Conservation (phyloP, 1,284 basidiomycete genomes). For the Moesziomyces antarcticus region DNA sequence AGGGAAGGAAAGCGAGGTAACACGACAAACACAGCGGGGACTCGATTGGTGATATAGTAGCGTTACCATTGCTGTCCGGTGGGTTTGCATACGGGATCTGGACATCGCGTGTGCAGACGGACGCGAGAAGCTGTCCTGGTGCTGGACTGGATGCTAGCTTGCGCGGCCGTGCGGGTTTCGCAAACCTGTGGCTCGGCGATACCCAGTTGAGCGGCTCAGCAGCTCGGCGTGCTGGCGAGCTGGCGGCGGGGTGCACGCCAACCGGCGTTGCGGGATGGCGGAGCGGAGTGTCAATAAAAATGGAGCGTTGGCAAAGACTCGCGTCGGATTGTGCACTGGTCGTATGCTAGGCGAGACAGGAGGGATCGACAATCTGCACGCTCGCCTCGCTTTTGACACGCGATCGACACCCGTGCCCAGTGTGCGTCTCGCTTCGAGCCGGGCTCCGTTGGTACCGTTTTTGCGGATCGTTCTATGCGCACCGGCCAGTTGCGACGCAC, state of each 20-base stretch:
- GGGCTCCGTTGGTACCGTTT: too few species aligned
- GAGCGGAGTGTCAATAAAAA: not conserved
- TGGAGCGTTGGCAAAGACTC: not conserved
- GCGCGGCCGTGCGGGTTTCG: not conserved
- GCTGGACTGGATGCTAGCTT: not conserved
- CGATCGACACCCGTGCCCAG: not conserved
- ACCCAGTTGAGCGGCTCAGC: too few species aligned
- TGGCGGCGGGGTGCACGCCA: not conserved
- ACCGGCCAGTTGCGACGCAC: too few species aligned
- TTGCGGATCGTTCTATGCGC: too few species aligned
- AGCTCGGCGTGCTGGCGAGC: too few species aligned
- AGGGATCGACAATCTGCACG: conserved; percentile 10
- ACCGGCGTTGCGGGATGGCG: not conserved
- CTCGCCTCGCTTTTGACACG: not conserved
- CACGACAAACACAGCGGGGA: not conserved
- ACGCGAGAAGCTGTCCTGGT: too few species aligned
- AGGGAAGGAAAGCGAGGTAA: not conserved
- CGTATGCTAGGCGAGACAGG: not conserved
- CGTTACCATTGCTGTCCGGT: too few species aligned
- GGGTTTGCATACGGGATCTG: too few species aligned
- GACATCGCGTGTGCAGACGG: too few species aligned
- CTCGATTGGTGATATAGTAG: not conserved
- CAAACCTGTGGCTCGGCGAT: not conserved
- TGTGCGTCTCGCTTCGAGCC: not conserved
- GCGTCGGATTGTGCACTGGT: not conserved